Evolutionary conservation across 2,329 filamentous ascomycete species (phyloP), one percentile per base, ranked within the genome.

Genomic region (Myriosclerotinia curreyana): DNA sequence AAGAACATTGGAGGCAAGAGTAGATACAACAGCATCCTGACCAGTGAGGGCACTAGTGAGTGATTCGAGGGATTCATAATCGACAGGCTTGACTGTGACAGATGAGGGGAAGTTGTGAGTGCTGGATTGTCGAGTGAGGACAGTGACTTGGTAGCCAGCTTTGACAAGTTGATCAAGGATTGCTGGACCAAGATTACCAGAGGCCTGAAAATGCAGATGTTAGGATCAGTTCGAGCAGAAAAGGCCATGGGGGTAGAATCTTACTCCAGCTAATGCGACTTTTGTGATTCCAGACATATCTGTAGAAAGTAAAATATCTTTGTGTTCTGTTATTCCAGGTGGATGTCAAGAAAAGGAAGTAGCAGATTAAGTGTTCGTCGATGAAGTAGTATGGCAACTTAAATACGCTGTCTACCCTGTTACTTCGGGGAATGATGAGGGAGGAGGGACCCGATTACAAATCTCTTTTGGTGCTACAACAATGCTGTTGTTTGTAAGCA

Each of bases 131-230:
- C 75, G 73, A 20, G 72, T 72, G 28, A 76, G 70, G 34, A 75
- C 75, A 36, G 79, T 80, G 60, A 70, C 86, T 66, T 69, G 55
- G 50, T 66, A 70, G n/a, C 67, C 61, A 28, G 69, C 65, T 58
- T 66, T 62, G 3, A 69, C 3, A 28, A 73, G 62, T n/a, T 64
- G 67, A 64, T 71, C 67, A 31, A 73, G 67, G 52, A 73, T 65
- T 60, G 66, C 51, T 48, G 66, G 54, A 1, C 71, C 71, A 46
- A 72, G 66, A 40, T 54, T 66, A n/a, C 70, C 69, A 42, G 67
- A 67, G 49, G 68, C 70, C 69, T 71, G 4, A 31, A 31, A 31
- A 42, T 44, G 44, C 12, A 64, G 22, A 31, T 56, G 42, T 55
- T 67, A 55, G 20, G 12, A 5, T 44, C 9, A 34, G 34, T n/a